Percentiles rank a stretch among this genome's conserved stretches.
Conservation (phyloP, 192 early-diverging fungal genomes). For the Gonapodya prolifera region DNA sequence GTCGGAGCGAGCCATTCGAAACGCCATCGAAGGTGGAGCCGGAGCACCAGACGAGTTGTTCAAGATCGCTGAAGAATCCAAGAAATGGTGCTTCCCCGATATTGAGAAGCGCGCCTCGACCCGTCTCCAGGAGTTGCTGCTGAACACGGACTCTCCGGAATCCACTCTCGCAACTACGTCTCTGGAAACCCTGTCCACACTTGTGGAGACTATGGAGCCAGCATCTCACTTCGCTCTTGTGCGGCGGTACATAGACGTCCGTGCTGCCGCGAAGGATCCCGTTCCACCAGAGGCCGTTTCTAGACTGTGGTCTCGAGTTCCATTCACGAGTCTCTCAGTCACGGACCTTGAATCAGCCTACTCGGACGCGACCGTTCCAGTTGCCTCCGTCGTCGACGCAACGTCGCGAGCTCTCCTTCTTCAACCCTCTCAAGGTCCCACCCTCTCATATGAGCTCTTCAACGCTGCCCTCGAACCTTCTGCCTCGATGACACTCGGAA, state of each 20-base stretch:
- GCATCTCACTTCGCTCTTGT: neutral
- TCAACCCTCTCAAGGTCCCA: neutral
- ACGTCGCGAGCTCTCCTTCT: neutral
- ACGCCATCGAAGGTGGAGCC: neutral
- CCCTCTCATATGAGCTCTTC: neutral
- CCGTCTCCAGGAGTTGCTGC: neutral
- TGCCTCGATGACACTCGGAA: neutral
- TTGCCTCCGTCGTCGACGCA: neutral
- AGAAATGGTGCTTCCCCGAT: neutral
- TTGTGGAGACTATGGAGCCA: neutral
- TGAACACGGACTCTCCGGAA: neutral
- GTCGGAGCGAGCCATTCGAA: neutral
- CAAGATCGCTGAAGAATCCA: neutral
- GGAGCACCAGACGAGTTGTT: neutral
- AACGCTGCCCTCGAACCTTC: neutral
- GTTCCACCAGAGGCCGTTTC: neutral
- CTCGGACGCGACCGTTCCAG: neutral
- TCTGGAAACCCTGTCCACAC: neutral
- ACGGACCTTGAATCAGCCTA: neutral
- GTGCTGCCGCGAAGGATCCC: neutral
- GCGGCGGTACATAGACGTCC: neutral
- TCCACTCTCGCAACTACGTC: neutral
- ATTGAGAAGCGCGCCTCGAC: neutral
- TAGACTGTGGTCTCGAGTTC: neutral
- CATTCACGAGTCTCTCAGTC: neutral